Base-by-base conservation (phyloP, 768 basidiomycete species). In the Leccinellum rugosiceps region DNA sequence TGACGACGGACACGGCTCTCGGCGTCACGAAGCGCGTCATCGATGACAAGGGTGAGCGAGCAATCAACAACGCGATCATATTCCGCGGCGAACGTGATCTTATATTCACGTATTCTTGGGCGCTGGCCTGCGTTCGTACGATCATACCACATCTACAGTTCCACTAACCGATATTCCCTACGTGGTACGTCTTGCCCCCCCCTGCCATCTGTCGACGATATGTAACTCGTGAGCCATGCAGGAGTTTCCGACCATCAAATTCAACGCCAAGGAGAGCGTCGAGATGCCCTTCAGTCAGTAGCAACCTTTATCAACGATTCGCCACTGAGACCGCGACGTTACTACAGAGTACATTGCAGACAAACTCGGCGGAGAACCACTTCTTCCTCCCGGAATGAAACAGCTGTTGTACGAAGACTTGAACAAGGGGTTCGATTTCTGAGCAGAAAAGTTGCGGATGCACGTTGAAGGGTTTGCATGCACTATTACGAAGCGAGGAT, bases 1-100 rank as follows among this genome's bases (percentile, higher is more conserved):
- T 99, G 97, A 98, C 97, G 31, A 99, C 97, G 0, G 96, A 99
- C 73, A 98, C 96, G 2, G 96, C 96, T 1, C 77, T 98, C 0
- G 92, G 89, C 5, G 96, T 97, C 4, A 92, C 93, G 1, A 94
- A 93, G 68, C 72, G 83, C 4, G 87, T 95, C 15, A 86, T 94
- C 0, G 72, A 86, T 48, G 90, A 94, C 68, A 80, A 84, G 66
- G 74, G 85, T 86, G 59, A 52, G 79, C 66, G n/a, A 35, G 13
- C 13, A 14, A 32, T 14, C 13, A 32, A 32, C 31, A 41, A n/a
- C n/a, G 9, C 6, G 38, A 41, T 41, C 38, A n/a, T n/a, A 6
- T 41, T 3, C 17, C 35, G 17, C 35, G 17, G 35, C 1, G 17
- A 38, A 38, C 1, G 38, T 19, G n/a, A 41, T 41, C n/a, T 6